Conservation (phyloP, 169 alveolate genomes). For the Eimeria praecox region DNA sequence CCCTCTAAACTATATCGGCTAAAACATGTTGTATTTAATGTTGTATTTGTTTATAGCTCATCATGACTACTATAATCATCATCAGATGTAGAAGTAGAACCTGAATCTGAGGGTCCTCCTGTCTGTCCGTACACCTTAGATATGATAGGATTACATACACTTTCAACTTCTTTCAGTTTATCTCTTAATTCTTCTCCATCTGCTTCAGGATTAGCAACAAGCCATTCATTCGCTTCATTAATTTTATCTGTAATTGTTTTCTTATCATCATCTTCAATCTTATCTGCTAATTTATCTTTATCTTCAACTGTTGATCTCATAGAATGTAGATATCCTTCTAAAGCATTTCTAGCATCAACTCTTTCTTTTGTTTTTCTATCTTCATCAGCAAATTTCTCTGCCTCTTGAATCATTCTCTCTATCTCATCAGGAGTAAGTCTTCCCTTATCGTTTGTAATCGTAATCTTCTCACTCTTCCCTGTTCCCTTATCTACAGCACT, state of each 20-base stretch:
- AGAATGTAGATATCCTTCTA: conserved; percentile 95
- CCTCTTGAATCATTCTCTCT: conserved; percentile 96
- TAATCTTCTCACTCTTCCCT: conserved; percentile 95
- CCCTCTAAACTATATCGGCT: too few relatives aligned
- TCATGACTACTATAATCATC: conserved; percentile 91
- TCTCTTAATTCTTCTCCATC: conserved; percentile 96
- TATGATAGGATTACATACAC: conserved; percentile 97
- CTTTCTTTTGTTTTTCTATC: conserved; percentile 94
- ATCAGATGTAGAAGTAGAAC: conserved; percentile 85
- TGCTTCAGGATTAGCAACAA: conserved; percentile 95
- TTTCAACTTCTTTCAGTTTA: conserved; percentile 95
- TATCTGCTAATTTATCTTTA: conserved; percentile 92
- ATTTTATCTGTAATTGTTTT: conserved; percentile 84
- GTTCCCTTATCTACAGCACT: conserved; percentile 98
- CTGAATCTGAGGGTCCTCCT: conserved; percentile 90
- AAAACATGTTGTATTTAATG: too few relatives aligned
- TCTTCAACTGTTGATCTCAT: conserved; percentile 96
- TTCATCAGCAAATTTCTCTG: conserved; percentile 96
- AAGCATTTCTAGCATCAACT: conserved; percentile 96
- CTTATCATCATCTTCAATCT: conserved; percentile 96
- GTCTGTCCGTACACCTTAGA: conserved; percentile 95
- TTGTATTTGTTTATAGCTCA: conserved; percentile 86
- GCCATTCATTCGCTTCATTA: conserved; percentile 95
- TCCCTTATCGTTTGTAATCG: conserved; percentile 97
- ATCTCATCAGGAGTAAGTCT: conserved; percentile 96